phyloP scores from a whole-genome alignment of 345 rosid species.

The Alliaria petiolata region DNA sequence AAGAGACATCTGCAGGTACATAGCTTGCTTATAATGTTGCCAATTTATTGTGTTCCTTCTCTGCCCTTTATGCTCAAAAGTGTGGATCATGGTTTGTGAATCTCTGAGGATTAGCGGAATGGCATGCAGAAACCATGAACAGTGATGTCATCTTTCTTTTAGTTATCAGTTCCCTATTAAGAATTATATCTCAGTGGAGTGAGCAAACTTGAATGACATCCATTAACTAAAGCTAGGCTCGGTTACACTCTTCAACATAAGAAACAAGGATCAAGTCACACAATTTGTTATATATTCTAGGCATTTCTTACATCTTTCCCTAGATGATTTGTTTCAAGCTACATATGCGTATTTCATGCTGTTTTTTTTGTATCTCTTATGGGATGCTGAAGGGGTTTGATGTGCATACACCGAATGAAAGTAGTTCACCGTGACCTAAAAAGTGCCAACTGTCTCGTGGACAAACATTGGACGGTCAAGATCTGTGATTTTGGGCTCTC shows the following conservation, averaged over 20 bases:
- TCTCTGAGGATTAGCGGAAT: neutral
- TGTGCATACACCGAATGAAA: constrained; percentile 99
- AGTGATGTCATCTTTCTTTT: neutral
- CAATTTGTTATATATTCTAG: neutral
- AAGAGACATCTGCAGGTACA: constrained; percentile 94
- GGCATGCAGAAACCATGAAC: neutral
- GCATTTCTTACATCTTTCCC: neutral
- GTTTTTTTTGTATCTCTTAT: neutral
- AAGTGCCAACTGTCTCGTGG: constrained; percentile 90
- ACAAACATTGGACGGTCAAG: constrained; percentile 92
- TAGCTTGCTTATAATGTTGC: neutral
- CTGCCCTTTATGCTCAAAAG: neutral
- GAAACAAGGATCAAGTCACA: constrained; percentile 1
- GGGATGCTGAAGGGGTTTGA: constrained; percentile 68
- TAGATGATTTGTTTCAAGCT: neutral
- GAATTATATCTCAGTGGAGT: neutral
- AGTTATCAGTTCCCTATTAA: neutral
- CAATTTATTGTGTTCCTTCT: neutral
- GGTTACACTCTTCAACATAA: neutral
- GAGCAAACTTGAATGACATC: constrained; percentile 1
- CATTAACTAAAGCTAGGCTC: neutral
- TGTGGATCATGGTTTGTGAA: neutral
- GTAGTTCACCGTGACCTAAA: constrained; percentile 87
- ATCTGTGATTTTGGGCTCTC: constrained; percentile 98
- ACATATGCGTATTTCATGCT: neutral